Evolutionary conservation across 495 filamentous ascomycete genomes (phyloP), one percentile per base, ranked within the genome.

Genomic region (Astrocystis sublimbata): DNA sequence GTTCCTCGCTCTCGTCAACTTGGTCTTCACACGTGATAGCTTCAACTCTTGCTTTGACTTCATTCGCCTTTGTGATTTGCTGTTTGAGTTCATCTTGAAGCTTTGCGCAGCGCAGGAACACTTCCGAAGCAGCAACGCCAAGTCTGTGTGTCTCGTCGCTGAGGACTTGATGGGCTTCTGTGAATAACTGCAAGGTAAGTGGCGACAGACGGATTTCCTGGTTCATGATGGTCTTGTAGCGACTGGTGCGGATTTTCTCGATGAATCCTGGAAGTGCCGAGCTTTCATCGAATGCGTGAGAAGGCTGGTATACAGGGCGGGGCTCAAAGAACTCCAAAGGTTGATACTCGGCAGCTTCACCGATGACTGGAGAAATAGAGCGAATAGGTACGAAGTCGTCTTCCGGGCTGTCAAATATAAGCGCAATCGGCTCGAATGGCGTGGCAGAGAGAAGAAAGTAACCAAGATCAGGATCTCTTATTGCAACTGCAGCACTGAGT

Each of bases 381-480:
- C 62, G 69, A 15, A 70, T 68, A 43, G 61, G 71, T 15, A 66
- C 70, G 54, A 66, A 73, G 17, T 70, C 80, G n/a, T 74, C 70
- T 33, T 80, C 77, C 3, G 90, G 89, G 2, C 81, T 68, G 56
- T 93, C 91, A 68, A 96, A 86, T 36, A 83, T 78, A 5, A 87
- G 75, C 12, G 86, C 86, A 62, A 88, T 78, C 1, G 92, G 86
- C 54, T 85, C 79, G 28, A 83, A 80, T 23, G 82, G 75, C 6
- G 83, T 81, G n/a, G 83, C 80, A 0, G 92, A 92, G 38, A 96
- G 78, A 38, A 97, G 76, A 41, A 96, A 81, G 65, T 92, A 89
- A 54, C 91, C 92, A 45, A 96, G 76, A 64, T 92, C 88, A 12
- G 86, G 85, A 65, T 92, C 88, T 35, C 81, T 80, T 60, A 93